phyloP scores from a whole-genome alignment of 805 yeast genomes.

The Wickerhamomyces rabaulensis region DNA sequence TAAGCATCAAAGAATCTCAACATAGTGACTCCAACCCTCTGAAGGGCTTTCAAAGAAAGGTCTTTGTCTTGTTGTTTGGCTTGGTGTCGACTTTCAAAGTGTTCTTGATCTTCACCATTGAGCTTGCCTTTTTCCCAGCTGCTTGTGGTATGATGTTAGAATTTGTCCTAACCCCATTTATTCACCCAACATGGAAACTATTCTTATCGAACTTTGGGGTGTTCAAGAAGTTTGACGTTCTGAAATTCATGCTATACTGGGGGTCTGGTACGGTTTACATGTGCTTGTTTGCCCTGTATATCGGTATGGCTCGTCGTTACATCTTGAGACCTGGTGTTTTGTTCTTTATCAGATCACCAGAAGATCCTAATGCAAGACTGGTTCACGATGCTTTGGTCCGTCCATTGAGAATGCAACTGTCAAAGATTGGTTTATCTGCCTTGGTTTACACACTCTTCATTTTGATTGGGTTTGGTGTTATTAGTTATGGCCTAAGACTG shows the following conservation, averaged over 20 bases:
- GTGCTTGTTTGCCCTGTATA: slow-evolving; percentile 81
- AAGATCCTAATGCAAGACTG: slow-evolving; percentile 83
- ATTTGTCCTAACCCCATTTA: slow-evolving; percentile 58
- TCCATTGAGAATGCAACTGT: slow-evolving; percentile 66
- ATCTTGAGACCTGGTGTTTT: slow-evolving; percentile 85
- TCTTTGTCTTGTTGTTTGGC: slow-evolving; percentile 50
- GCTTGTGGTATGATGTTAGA: slow-evolving; percentile 80
- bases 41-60: slow-evolving; percentile 42
- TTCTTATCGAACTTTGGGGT: background rate
- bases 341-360: slow-evolving; percentile 89
- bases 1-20: slow-evolving; percentile 24
- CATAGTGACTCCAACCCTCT: slow-evolving; percentile 38
- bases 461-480: slow-evolving; percentile 63
- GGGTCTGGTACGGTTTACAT: slow-evolving; percentile 75
- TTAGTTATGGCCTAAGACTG: slow-evolving; percentile 15
- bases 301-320: slow-evolving; percentile 70
- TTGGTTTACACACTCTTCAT: slow-evolving; percentile 72
- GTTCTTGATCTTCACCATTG: slow-evolving; percentile 66
- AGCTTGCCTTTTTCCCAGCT: slow-evolving; percentile 79
- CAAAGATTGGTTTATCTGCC: slow-evolving; percentile 68
- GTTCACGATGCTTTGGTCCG: slow-evolving; percentile 82
- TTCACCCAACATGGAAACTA: slow-evolving; percentile 19
- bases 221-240: background rate
- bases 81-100: slow-evolving; percentile 66
- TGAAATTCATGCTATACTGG: slow-evolving; percentile 38